Evolutionary conservation across 305 asterid genomes (phyloP).

Genomic region (Rubia tinctorum): DNA sequence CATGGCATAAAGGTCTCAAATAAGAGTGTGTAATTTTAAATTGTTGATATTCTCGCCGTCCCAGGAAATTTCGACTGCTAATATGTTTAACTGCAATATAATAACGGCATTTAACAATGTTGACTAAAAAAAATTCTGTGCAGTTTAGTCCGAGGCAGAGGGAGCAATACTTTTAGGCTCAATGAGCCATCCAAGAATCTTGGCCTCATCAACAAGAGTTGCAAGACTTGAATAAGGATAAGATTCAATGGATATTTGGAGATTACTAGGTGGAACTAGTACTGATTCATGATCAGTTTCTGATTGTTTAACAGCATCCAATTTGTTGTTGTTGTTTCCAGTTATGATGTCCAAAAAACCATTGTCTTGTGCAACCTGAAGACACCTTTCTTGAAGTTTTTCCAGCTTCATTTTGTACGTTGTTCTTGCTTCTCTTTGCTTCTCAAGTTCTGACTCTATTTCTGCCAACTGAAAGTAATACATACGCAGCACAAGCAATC

Average conservation of each 20-base stretch:
- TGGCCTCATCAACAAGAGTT: constrained; percentile 45
- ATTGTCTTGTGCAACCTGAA: constrained; percentile 67
- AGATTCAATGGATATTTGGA: constrained; percentile 20
- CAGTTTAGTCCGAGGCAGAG: neutral
- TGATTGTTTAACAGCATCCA: constrained; percentile 17
- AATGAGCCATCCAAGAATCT: constrained; percentile 60
- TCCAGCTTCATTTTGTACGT: constrained; percentile 55
- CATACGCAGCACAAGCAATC: no score
- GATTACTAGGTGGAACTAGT: constrained; percentile 28
- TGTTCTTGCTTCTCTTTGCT: constrained; percentile 50
- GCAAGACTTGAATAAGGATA: constrained; percentile 39
- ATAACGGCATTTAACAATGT: no score
- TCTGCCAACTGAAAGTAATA: constrained; percentile 36
- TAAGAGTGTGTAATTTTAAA: no score
- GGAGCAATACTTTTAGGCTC: constrained; percentile 21
- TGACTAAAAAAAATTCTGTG: no score
- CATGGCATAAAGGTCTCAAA: no score
- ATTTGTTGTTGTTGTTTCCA: constrained; percentile 24
- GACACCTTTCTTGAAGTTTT: constrained; percentile 49
- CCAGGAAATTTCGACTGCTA: neutral
- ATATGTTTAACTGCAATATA: no score
- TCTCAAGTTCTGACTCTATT: constrained; percentile 39
- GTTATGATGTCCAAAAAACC: constrained; percentile 60
- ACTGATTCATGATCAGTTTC: constrained; percentile 27
- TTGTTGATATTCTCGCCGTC: no score